Evolutionary conservation across 176 grass and related monocot species (phyloP), one percentile per base, ranked within the genome.

Genomic region (Guadua angustifolia): DNA sequence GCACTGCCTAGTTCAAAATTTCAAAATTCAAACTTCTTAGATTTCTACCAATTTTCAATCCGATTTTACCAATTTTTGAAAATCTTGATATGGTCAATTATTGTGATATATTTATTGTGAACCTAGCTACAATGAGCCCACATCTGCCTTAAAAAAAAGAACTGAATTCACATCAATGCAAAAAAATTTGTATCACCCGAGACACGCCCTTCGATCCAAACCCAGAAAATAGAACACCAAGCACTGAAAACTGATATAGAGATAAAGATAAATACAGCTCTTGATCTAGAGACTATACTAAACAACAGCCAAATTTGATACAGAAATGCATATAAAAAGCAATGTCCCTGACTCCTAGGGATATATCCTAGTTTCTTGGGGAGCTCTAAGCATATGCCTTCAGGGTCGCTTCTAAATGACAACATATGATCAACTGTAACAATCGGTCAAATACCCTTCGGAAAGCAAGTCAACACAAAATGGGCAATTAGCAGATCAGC

Each of bases 401-500:
- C 11, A 10, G 6, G 18, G 21, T 15, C 18, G 1, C 33, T 75
- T 56, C 25, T 11, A 46, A 2, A 5, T 38, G 24, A 21, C 17
- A 16, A 17, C 51, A 39, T 50, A 10, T 63, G 69, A 60, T 32
- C 4, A 49, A 55, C 47, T 9, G 8, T 59, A 84, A 77, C 39
- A 68, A 19, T 22, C 6, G 8, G 43, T 49, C 12, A 83, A 22
- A 25, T 73, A 22, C 25, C 66, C 19, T 46, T 74, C 21, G 13
- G 17, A 73, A 51, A 40, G 19, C 7, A 39, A 75, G 52, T 53
- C 43, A 13, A 64, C 46, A 51, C 9, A 74, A 65, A 65, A 74
- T 52, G 21, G 44, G 32, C 21, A 67, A 76, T 57, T 56, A 84
- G 36, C 14, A 79, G 26, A 32, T 40, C 55, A 62, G 43, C 56